These are phyloP conservation scores for Skeletonema grethae DNA, from an alignment of 108 stramenopile genomes.

Conservation along the genomic window DNA sequence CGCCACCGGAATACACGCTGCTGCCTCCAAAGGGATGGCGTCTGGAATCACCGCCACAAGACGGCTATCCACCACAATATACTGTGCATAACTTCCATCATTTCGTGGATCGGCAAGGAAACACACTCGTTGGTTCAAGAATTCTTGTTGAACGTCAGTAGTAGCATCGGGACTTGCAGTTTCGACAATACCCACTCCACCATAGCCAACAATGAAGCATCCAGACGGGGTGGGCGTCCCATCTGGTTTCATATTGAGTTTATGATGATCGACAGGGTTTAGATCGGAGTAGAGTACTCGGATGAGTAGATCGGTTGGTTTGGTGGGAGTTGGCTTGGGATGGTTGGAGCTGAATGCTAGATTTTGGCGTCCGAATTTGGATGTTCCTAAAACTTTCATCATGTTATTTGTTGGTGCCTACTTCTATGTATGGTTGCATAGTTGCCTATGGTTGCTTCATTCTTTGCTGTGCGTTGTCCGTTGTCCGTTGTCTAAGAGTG, in stretches of 20 bases:
- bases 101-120: constrained; percentile 51
- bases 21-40: constrained; percentile 14
- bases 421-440: too few species aligned
- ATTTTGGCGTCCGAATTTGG: constrained; percentile 12
- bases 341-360: constrained; percentile 1
- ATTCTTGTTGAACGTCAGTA: constrained; percentile 6
- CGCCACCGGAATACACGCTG: constrained; percentile 50
- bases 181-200: constrained; percentile 46
- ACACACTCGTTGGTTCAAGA: constrained; percentile 20
- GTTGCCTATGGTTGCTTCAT: too few species aligned
- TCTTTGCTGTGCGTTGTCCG: too few species aligned
- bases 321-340: constrained; percentile 4
- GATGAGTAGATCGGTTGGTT: constrained; percentile 38
- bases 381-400: constrained; percentile 29
- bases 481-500: too few species aligned
- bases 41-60: constrained; percentile 31
- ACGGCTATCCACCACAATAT: constrained; percentile 44
- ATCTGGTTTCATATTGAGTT: constrained; percentile 23
- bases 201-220: constrained; percentile 53
- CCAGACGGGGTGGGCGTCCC: constrained; percentile 10
- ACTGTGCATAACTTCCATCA: constrained; percentile 47
- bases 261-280: constrained; percentile 65
- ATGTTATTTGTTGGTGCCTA: not conserved
- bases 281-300: constrained; percentile 44
- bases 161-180: constrained; percentile 10